Evolutionary conservation across 805 yeast species (phyloP), one percentile per base, ranked within the genome.

Genomic region (Yarrowia osloensis): DNA sequence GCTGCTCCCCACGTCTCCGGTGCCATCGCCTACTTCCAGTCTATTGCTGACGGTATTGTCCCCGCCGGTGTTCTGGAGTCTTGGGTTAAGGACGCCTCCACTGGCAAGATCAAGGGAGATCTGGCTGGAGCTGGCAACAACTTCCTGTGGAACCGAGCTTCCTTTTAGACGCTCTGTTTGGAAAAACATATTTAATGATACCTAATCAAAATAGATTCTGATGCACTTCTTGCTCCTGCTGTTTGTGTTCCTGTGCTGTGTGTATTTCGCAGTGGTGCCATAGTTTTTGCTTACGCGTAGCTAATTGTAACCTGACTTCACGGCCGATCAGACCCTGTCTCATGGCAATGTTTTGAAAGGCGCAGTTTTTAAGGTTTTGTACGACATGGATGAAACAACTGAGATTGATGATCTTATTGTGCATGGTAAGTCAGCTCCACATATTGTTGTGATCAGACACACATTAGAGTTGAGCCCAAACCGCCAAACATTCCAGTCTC

Each of bases 1-100:
- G 97, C 98, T 24, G 89, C 98, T 42, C 98, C 99, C 57, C 97
- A 92, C 75, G 93, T 93, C 72, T 88, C 92, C 68, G 99, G 99
- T 73, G 83, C 95, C 77, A 86, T 91, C 74, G 85, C 97, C 11
- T 94, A 94, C 83, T 94, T 46, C 46, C 55, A 35, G 54, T 62
- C 66, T 8, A 40, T 57, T 42, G 39, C 50, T 19, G 65, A 57
- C 29, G 28, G n/a, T 12, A 8, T 21, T 40, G 39, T 31, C 15
- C 47, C 65, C 26, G 50, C 65, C 15, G 39, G 21, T 21, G 50
- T 39, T 26, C 39, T 57, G 49, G 65, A 57, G 50, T 39, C 47
- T 6, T 42, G 47, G 65, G 39, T 57, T 19, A 55, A 37, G 47
- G 57, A 33, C 9, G 57, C 29, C 40, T 50, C 57, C 21, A 21